phyloP scores from a whole-genome alignment of 169 alveolate genomes.

The Amoebophrya sp. region DNA sequence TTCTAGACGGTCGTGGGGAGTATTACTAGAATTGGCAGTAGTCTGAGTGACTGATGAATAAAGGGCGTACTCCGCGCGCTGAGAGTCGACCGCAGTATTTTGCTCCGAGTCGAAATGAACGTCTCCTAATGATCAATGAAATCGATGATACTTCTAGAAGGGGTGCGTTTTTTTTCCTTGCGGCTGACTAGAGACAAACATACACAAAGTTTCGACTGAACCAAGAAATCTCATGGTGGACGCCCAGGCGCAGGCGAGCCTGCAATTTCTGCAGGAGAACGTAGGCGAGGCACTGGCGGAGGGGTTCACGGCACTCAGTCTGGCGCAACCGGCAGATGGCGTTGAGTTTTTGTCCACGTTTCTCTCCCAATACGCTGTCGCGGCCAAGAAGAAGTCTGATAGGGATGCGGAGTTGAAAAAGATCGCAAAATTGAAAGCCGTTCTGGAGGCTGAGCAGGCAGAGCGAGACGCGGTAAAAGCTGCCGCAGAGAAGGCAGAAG shows the following conservation, averaged over 20 bases:
- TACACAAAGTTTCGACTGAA: background rate
- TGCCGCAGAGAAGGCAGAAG: background rate
- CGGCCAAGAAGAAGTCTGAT: background rate
- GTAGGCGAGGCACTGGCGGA: slow-evolving; percentile 12
- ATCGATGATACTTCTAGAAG: too few species aligned
- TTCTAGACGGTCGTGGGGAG: too few species aligned
- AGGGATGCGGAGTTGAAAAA: background rate
- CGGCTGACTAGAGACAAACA: too few species aligned
- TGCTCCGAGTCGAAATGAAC: too few species aligned
- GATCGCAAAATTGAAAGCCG: background rate
- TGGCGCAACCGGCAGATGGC: background rate
- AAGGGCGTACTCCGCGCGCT: too few species aligned
- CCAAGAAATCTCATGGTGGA: background rate
- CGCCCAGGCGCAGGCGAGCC: background rate
- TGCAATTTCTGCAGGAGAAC: background rate
- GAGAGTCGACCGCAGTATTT: too few species aligned
- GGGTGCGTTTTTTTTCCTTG: too few species aligned
- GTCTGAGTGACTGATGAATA: too few species aligned
- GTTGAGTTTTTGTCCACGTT: background rate
- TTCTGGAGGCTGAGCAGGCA: background rate
- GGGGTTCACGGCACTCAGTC: background rate
- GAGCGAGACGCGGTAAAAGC: background rate
- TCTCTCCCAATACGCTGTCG: background rate
- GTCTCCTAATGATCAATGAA: too few species aligned
- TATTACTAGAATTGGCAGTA: too few species aligned